Evolutionary conservation across 495 filamentous ascomycete genomes (phyloP).

Genomic region (Apodospora peruviana): DNA sequence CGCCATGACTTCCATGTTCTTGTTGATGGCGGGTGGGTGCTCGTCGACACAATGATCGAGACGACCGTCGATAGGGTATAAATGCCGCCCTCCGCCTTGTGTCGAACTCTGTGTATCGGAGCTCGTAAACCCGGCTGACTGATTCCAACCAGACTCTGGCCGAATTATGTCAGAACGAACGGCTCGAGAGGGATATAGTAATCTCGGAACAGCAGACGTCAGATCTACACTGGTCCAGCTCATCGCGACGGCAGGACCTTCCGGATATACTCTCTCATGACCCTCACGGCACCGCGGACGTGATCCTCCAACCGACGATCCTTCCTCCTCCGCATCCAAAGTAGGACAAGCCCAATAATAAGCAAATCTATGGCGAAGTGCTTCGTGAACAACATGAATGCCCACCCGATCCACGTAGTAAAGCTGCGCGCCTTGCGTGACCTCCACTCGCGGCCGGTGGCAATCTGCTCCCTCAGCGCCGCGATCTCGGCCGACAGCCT

Average conservation of each 20-base stretch:
- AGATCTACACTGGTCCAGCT: too few species aligned
- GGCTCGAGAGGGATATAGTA: too few species aligned
- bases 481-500: constrained; percentile 90
- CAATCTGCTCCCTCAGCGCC: constrained; percentile 88
- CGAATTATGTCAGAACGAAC: too few species aligned
- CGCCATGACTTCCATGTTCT: too few species aligned
- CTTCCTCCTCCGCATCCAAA: constrained; percentile 74
- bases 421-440: constrained; percentile 49
- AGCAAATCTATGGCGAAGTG: constrained; percentile 69
- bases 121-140: too few species aligned
- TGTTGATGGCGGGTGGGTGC: too few species aligned
- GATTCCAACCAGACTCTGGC: too few species aligned
- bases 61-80: too few species aligned
- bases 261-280: constrained; percentile 54
- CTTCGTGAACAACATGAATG: constrained; percentile 63
- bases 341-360: constrained; percentile 60
- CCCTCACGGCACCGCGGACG: constrained; percentile 58
- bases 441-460: constrained; percentile 55
- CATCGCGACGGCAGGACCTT: constrained; percentile 49
- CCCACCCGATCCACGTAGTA: constrained; percentile 66
- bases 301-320: constrained; percentile 74
- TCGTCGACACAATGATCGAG: too few species aligned
- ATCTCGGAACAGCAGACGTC: too few species aligned
- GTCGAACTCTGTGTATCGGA: too few species aligned
- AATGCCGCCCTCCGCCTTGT: too few species aligned